Percentiles rank a stretch among this genome's conserved stretches.
Conservation (phyloP, 2,329 filamentous ascomycete genomes). For the Pezicula radicicola region DNA sequence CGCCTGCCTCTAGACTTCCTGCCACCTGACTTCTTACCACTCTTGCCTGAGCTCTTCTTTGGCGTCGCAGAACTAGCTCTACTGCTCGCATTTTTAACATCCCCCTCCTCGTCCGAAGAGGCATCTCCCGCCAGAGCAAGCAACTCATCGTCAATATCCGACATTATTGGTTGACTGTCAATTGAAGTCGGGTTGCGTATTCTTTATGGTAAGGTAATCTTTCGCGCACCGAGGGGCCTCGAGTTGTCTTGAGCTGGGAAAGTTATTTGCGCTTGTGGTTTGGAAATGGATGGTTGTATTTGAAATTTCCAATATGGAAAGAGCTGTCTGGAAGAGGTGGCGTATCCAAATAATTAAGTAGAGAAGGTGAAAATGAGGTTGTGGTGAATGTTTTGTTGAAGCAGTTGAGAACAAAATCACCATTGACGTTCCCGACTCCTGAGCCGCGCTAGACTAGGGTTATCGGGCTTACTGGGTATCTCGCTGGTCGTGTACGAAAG, state of each 20-base stretch:
- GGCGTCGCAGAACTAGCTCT: conserved; percentile 53
- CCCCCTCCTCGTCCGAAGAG: conserved; percentile 53
- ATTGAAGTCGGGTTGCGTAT: neutral
- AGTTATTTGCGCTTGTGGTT: too few relatives aligned
- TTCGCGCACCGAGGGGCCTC: neutral
- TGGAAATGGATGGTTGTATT: too few relatives aligned
- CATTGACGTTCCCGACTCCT: neutral
- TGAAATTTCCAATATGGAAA: too few relatives aligned
- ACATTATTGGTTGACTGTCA: conserved; percentile 54
- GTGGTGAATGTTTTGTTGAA: neutral
- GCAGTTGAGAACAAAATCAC: neutral
- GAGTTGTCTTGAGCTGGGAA: too few relatives aligned
- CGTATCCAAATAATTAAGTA: too few relatives aligned
- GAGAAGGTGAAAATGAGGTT: neutral
- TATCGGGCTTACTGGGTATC: too few relatives aligned
- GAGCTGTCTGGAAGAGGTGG: too few relatives aligned
- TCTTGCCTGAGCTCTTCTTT: conserved; percentile 35
- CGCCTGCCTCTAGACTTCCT: conserved; percentile 41
- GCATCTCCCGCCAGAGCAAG: conserved; percentile 86
- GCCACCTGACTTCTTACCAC: conserved; percentile 44
- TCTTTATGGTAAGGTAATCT: conserved; percentile 1
- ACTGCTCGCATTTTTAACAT: conserved; percentile 43
- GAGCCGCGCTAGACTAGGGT: neutral
- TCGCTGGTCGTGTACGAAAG: too few relatives aligned
- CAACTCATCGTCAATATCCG: conserved; percentile 89